A percentile compares a stretch with the other conserved stretches of the same genome.
Evolutionary conservation across 331 rosid species (phyloP).

Genomic region (Dryas integrifolia): DNA sequence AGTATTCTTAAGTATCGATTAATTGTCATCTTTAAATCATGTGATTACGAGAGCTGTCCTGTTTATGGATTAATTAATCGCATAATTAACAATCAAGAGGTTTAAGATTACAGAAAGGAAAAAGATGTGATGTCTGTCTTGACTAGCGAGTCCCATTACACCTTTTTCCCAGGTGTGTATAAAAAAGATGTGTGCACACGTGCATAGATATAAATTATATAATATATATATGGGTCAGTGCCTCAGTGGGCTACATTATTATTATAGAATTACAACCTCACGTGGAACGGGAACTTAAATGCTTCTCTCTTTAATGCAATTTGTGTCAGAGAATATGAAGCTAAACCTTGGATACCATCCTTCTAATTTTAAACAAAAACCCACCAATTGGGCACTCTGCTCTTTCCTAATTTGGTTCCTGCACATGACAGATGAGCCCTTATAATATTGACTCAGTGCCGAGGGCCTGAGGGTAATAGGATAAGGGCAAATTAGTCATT

Average conservation of each 20-base stretch:
- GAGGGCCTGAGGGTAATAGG: neutral
- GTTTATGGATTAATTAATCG: neutral
- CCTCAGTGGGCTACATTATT: conserved; percentile 24
- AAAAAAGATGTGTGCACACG: conserved; percentile 55
- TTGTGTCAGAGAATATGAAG: conserved; percentile 63
- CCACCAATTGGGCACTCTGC: neutral
- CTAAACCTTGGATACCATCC: conserved; percentile 62
- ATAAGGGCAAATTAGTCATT: neutral
- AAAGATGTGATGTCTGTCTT: conserved; percentile 19
- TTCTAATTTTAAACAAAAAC: conserved; percentile 23
- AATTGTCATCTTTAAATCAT: too few species aligned
- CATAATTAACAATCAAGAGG: conserved; percentile 7
- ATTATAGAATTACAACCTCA: conserved; percentile 45
- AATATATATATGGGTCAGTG: neutral
- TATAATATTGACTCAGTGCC: neutral
- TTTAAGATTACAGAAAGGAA: conserved; percentile 6
- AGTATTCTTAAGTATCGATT: too few species aligned
- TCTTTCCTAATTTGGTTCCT: neutral
- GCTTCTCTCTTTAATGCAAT: conserved; percentile 49
- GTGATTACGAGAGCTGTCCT: neutral
- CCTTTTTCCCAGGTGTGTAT: conserved; percentile 32
- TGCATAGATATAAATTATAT: conserved; percentile 17
- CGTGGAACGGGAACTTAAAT: conserved; percentile 58
- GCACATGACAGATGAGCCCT: neutral
- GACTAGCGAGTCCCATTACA: conserved; percentile 17